A percentile compares a stretch with the other conserved stretches of the same genome.
These are phyloP conservation scores for Sisymbrium altissimum DNA, from an alignment of 345 rosid genomes.

Conservation along the genomic window DNA sequence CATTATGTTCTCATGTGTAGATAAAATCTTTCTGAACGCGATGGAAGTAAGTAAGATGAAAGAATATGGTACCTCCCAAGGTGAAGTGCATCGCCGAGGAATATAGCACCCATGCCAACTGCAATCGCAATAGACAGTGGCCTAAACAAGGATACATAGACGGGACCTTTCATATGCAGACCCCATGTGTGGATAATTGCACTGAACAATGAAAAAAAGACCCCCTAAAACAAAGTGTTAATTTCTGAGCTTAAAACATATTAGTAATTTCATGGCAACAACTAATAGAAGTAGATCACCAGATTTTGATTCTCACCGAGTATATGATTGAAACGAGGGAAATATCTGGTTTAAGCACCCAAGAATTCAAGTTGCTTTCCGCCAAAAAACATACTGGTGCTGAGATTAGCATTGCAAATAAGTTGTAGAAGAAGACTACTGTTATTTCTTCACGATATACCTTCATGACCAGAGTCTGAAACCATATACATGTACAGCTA, in stretches of 20 bases:
- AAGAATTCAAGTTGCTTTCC: not conserved
- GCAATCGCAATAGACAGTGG: constrained; percentile 39
- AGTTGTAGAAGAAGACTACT: constrained; percentile 3
- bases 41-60: too few species aligned
- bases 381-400: not conserved
- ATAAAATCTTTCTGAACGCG: too few species aligned
- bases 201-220: not conserved
- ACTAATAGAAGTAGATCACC: not conserved
- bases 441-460: not conserved
- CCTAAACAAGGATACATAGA: constrained; percentile 36
- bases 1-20: too few species aligned
- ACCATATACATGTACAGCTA: not conserved
- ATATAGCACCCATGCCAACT: constrained; percentile 26
- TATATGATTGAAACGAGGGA: not conserved
- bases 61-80: constrained; percentile 37
- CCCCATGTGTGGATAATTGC: constrained; percentile 26
- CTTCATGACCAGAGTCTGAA: constrained; percentile 4
- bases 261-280: too few species aligned
- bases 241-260: not conserved
- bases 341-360: not conserved
- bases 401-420: not conserved
- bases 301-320: not conserved
- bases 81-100: constrained; percentile 35
- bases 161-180: constrained; percentile 38
- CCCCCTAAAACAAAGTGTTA: not conserved